A percentile compares a stretch with the other conserved stretches of the same genome.
Conservation (phyloP, 2,329 filamentous ascomycete genomes). For the Colletotrichum spaethianum region DNA sequence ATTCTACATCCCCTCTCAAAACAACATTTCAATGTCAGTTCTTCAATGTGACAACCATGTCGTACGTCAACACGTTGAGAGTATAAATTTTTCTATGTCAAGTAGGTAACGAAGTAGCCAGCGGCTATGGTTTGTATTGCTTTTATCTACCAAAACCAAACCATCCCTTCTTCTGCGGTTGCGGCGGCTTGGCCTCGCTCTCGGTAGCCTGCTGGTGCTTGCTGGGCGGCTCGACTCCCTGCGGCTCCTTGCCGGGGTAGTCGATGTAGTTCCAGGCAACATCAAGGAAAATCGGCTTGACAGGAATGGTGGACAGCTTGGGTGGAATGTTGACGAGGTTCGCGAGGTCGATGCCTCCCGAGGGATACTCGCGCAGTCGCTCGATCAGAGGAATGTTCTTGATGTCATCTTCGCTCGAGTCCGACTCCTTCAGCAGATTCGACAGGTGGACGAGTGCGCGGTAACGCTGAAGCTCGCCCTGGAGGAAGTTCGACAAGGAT, state of each 20-base stretch:
- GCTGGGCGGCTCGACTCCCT: conserved; percentile 45
- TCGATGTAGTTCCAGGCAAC: conserved; percentile 98
- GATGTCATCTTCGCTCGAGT: conserved; percentile 59
- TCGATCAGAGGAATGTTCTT: conserved; percentile 76
- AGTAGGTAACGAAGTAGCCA: neutral
- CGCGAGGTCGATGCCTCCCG: conserved; percentile 77
- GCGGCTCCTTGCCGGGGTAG: conserved; percentile 77
- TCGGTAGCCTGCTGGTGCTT: conserved; percentile 40
- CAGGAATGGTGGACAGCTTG: conserved; percentile 83
- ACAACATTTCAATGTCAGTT: conserved; percentile 4
- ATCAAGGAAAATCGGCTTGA: conserved; percentile 96
- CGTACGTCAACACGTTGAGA: neutral
- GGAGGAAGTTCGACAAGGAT: conserved; percentile 73
- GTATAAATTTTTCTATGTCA: neutral
- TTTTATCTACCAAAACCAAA: conserved; percentile 77
- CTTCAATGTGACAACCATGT: no score
- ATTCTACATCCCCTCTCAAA: conserved; percentile 72
- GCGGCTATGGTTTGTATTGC: conserved; percentile 10
- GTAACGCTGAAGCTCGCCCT: conserved; percentile 82
- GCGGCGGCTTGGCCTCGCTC: conserved; percentile 55
- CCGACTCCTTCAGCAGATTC: conserved; percentile 67
- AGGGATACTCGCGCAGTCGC: conserved; percentile 81
- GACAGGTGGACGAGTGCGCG: conserved; percentile 89
- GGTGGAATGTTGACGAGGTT: conserved; percentile 92
- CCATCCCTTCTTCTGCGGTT: conserved; percentile 79